Evolutionary conservation across 768 basidiomycete species (phyloP).

Genomic region (Panaeolus papilionaceus): DNA sequence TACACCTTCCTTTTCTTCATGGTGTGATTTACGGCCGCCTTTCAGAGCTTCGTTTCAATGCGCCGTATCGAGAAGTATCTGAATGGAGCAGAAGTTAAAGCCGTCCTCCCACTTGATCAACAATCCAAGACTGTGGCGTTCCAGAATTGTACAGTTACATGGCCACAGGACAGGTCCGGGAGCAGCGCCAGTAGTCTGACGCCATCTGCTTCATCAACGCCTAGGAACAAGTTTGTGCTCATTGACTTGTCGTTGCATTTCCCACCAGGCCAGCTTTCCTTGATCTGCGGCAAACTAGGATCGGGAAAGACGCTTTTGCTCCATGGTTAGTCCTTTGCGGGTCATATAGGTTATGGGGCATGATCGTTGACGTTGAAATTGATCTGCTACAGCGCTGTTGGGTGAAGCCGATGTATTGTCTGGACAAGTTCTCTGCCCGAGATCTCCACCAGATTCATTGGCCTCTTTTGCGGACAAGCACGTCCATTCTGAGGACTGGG

Average conservation of each 20-base stretch:
- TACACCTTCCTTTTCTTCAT: neutral
- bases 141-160: constrained; percentile 87
- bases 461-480: constrained; percentile 57
- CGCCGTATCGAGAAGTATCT: constrained; percentile 94
- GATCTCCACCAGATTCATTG: constrained; percentile 83
- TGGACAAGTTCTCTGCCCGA: constrained; percentile 83
- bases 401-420: constrained; percentile 88
- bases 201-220: constrained; percentile 71
- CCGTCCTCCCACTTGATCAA: constrained; percentile 60
- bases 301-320: constrained; percentile 88
- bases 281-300: constrained; percentile 90
- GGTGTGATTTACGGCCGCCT: neutral
- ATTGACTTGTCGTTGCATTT: constrained; percentile 81
- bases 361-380: neutral
- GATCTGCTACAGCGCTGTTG: constrained; percentile 63
- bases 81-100: constrained; percentile 69
- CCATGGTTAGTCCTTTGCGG: constrained; percentile 49
- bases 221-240: constrained; percentile 79
- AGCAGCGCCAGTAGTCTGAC: constrained; percentile 46
- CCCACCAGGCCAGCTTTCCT: constrained; percentile 77
- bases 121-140: constrained; percentile 72
- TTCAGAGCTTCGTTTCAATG: constrained; percentile 78
- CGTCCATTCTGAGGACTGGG: constrained; percentile 68
- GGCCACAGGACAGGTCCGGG: constrained; percentile 77
- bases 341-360: neutral